Evolutionary conservation across 495 filamentous ascomycete genomes (phyloP).

Genomic region (Penicillium bialowiezense): DNA sequence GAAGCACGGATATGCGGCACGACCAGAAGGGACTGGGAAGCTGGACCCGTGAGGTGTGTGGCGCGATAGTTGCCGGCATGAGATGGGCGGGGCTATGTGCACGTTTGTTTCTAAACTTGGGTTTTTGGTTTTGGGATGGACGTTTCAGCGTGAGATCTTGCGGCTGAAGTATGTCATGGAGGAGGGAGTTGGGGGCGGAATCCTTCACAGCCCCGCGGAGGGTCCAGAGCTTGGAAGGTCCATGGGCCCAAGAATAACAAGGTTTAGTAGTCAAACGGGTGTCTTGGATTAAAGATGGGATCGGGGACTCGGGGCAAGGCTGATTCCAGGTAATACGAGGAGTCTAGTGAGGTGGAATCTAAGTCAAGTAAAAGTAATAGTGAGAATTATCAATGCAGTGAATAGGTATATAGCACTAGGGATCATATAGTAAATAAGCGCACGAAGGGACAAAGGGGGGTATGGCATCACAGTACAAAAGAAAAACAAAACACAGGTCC

Average conservation of each 20-base stretch:
- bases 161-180: background rate
- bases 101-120: background rate
- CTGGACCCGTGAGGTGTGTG: background rate
- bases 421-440: conserved; percentile 7
- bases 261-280: background rate
- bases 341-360: background rate
- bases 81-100: background rate
- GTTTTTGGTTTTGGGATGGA: background rate
- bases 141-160: conserved; percentile 1
- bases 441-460: conserved; percentile 7
- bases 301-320: background rate
- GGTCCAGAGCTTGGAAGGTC: too few relatives aligned
- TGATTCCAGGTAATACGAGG: background rate
- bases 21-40: background rate
- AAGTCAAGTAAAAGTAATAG: background rate
- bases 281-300: too few relatives aligned
- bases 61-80: too few relatives aligned
- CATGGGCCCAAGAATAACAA: background rate
- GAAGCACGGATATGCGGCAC: background rate
- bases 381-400: background rate
- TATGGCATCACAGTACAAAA: conserved; percentile 9
- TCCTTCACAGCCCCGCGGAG: background rate
- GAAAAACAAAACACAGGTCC: conserved; percentile 4
- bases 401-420: conserved; percentile 5
- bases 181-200: background rate